Conservation (phyloP, 139 green algal genomes). For the Coccomyxa sp. region DNA sequence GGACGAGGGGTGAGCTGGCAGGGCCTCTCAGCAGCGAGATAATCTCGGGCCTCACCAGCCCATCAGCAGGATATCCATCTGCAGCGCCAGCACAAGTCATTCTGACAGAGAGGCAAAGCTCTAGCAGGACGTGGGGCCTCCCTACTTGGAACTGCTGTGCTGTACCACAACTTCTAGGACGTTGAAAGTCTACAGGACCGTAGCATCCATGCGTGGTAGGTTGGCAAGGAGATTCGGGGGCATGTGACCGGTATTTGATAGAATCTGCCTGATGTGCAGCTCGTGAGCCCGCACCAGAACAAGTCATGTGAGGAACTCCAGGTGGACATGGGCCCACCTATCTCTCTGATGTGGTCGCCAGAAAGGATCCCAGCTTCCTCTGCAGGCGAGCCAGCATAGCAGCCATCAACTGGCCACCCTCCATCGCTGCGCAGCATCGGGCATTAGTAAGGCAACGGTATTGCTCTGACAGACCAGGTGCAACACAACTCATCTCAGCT, state of each 20-base stretch:
- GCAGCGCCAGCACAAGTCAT: too few species aligned
- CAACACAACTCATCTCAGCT: too few species aligned
- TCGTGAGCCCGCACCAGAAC: too few species aligned
- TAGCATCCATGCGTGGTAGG: too few species aligned
- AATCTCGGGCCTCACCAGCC: constrained; percentile 28
- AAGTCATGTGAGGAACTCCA: too few species aligned
- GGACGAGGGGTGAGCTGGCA: constrained; percentile 26
- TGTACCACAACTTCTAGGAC: too few species aligned
- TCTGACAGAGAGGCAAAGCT: background rate
- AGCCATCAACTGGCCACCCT: constrained; percentile 42
- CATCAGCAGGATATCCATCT: constrained; percentile 35
- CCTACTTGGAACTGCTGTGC: background rate
- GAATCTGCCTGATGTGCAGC: too few species aligned
- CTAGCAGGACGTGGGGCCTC: background rate
- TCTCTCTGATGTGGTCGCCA: constrained; percentile 26
- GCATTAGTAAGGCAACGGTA: too few species aligned
- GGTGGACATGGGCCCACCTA: constrained; percentile 20
- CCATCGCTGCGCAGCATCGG: background rate
- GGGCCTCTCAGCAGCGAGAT: constrained; percentile 38
- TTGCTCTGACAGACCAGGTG: too few species aligned
- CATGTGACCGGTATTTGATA: too few species aligned
- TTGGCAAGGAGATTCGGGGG: background rate
- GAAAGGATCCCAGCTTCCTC: constrained; percentile 45
- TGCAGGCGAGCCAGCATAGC: constrained; percentile 49
- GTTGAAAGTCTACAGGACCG: too few species aligned